Evolutionary conservation across 306 rosid species (phyloP).

Genomic region (Prosopis cineraria): DNA sequence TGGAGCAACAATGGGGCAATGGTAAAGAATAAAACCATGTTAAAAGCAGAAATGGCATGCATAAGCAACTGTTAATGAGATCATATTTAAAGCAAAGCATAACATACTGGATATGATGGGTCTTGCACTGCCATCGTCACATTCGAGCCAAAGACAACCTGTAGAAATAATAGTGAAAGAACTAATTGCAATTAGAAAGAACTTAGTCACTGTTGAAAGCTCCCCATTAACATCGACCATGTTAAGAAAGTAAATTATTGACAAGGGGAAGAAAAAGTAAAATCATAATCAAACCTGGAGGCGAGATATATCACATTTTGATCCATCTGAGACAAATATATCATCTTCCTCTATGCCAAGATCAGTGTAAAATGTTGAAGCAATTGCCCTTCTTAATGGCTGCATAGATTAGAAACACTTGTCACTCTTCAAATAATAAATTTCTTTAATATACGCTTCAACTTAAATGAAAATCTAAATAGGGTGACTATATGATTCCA

Average conservation of each 20-base stretch:
- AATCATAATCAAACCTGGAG: constrained; percentile 37
- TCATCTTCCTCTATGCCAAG: constrained; percentile 38
- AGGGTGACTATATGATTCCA: background rate
- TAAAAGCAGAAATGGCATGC: background rate
- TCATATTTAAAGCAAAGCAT: background rate
- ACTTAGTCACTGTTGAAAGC: background rate
- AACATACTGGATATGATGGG: constrained; percentile 69
- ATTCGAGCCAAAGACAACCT: constrained; percentile 62
- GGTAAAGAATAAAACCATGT: background rate
- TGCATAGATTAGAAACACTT: constrained; percentile 14
- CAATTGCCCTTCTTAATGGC: constrained; percentile 50
- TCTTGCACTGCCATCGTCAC: constrained; percentile 77
- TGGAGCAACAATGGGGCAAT: background rate
- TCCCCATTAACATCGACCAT: background rate
- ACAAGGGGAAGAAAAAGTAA: constrained; percentile 1
- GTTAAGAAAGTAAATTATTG: background rate
- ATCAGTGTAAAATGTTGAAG: constrained; percentile 38
- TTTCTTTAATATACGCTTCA: too few relatives aligned
- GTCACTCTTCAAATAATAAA: constrained; percentile 22
- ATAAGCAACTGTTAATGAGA: background rate
- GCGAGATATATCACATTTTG: constrained; percentile 53
- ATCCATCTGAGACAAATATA: constrained; percentile 55
- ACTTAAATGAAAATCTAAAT: background rate
- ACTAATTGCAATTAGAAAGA: constrained; percentile 10
- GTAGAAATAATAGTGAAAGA: constrained; percentile 25